phyloP scores from a whole-genome alignment of 257 asterid species.

The Coffea canephora region DNA sequence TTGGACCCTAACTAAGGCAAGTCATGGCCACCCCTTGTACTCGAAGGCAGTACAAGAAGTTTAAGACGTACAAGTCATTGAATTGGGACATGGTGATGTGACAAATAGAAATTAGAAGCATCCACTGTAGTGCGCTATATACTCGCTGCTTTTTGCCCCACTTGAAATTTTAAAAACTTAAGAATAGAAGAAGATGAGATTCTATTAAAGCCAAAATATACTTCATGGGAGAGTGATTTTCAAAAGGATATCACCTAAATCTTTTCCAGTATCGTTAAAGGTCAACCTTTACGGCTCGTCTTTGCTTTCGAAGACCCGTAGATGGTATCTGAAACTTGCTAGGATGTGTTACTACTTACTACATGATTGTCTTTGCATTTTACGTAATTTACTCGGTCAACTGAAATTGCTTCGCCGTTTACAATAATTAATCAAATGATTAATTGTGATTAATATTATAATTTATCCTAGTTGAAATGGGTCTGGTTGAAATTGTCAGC shows the following conservation, averaged over 20 bases:
- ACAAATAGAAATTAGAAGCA: not conserved
- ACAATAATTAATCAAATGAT: not conserved
- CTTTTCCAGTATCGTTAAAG: not conserved
- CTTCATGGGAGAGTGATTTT: not conserved
- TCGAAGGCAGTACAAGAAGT: too few relatives aligned
- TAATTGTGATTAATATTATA: not conserved
- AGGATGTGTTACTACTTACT: too few relatives aligned
- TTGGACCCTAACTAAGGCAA: not conserved
- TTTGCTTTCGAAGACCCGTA: not conserved
- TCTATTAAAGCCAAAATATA: not conserved
- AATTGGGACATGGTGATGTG: too few relatives aligned
- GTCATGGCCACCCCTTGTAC: not conserved
- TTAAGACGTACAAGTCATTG: too few relatives aligned
- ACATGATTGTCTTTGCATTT: not conserved
- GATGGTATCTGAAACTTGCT: too few relatives aligned
- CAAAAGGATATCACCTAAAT: not conserved
- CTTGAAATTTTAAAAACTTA: not conserved
- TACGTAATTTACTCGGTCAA: too few relatives aligned
- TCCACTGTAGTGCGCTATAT: not conserved
- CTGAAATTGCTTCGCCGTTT: not conserved
- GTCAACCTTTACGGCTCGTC: not conserved
- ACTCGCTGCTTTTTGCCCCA: not conserved
- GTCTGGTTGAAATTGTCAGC: not conserved
- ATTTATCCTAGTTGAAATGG: not conserved
- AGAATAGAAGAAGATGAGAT: not conserved